phyloP scores from a whole-genome alignment of 148 eudicot genomes.

The Fagopyrum tataricum region DNA sequence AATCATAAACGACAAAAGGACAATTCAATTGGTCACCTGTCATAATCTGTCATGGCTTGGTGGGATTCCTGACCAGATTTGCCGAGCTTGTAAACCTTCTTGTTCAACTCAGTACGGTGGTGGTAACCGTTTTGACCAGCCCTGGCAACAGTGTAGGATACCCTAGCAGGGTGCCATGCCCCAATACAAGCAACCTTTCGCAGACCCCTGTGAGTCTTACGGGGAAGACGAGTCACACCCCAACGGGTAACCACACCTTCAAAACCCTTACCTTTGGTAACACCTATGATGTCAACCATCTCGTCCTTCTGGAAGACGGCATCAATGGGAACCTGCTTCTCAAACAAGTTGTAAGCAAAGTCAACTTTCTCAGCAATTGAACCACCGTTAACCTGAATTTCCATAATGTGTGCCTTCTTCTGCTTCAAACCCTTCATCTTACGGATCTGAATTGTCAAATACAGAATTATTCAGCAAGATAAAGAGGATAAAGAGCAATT shows the following conservation, averaged over 20 bases:
- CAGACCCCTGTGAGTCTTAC: no score
- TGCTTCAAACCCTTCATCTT: conserved; percentile 88
- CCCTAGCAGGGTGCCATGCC: no score
- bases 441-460: conserved; percentile 28
- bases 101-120: conserved; percentile 76
- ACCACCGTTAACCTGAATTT: conserved; percentile 88
- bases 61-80: conserved; percentile 49
- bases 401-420: no score
- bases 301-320: conserved; percentile 82
- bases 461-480: no score
- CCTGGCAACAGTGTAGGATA: no score
- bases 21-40: conserved; percentile 51
- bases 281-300: conserved; percentile 72
- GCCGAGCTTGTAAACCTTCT: conserved; percentile 65
- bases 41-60: conserved; percentile 51
- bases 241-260: no score
- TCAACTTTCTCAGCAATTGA: conserved; percentile 69
- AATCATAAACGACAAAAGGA: not conserved
- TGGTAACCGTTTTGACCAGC: conserved; percentile 80
- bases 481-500: no score
- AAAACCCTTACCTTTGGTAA: conserved; percentile 69
- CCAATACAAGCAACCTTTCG: no score
- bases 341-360: conserved; percentile 64
- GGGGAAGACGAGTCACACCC: no score
- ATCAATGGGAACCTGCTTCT: conserved; percentile 67